phyloP scores from a whole-genome alignment of 352 stramenopile genomes.

The Phytophthora lateralis region DNA sequence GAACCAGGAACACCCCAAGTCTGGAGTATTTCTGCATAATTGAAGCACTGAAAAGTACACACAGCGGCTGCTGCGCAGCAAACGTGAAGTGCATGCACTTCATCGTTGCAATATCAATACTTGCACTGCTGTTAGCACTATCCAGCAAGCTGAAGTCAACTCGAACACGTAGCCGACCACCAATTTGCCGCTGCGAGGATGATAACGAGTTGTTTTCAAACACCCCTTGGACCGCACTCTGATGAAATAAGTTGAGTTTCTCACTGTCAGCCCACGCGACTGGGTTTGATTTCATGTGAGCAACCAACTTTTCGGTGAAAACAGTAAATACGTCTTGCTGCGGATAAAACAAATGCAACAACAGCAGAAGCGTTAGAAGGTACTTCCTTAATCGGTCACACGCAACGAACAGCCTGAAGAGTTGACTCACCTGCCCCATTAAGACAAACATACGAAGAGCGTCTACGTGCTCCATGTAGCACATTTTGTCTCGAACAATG shows the following conservation, averaged over 20 bases:
- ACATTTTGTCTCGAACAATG: slow-evolving; percentile 58
- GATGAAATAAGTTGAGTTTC: slow-evolving; percentile 55
- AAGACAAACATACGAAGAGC: slow-evolving; percentile 63
- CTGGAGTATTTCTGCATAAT: slow-evolving; percentile 71
- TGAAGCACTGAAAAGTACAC: slow-evolving; percentile 62
- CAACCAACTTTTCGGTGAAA: slow-evolving; percentile 54
- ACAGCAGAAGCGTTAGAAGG: slow-evolving; percentile 4
- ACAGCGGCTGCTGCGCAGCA: slow-evolving; percentile 48
- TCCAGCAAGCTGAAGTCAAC: slow-evolving; percentile 60
- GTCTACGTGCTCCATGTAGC: slow-evolving; percentile 58
- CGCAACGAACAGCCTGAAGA: not conserved
- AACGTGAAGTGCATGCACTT: slow-evolving; percentile 71
- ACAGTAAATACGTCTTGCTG: slow-evolving; percentile 76
- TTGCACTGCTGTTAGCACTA: slow-evolving; percentile 29
- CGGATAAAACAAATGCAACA: slow-evolving; percentile 1
- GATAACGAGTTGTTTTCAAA: slow-evolving; percentile 51
- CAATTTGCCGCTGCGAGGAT: slow-evolving; percentile 40
- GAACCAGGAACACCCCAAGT: slow-evolving; percentile 58
- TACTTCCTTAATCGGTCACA: not conserved
- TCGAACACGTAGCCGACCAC: slow-evolving; percentile 50
- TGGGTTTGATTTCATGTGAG: slow-evolving; percentile 57
- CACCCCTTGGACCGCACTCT: slow-evolving; percentile 59
- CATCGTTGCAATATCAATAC: slow-evolving; percentile 62
- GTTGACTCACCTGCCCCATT: slow-evolving; percentile 66
- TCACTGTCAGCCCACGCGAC: slow-evolving; percentile 65